Evolutionary conservation across 768 basidiomycete genomes (phyloP).

Genomic region (Rhodotorula toruloides): DNA sequence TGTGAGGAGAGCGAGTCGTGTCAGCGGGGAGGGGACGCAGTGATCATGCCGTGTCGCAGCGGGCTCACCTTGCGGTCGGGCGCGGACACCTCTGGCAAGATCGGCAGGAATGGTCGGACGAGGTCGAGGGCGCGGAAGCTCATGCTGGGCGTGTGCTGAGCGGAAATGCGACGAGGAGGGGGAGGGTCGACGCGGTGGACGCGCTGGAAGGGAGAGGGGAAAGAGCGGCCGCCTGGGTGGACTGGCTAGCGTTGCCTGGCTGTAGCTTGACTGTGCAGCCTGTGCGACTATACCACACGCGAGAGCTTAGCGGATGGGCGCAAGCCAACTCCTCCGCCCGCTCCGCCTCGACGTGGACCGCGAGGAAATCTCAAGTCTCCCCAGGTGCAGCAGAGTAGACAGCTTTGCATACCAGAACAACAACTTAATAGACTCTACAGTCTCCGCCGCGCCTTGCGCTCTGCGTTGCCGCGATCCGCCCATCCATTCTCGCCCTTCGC

Average conservation of each 20-base stretch:
- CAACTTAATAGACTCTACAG: background rate
- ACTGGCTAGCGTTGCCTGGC: too few relatives aligned
- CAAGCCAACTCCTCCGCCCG: too few relatives aligned
- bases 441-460: background rate
- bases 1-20: conserved; percentile 44
- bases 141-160: background rate
- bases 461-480: conserved; percentile 7
- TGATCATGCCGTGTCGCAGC: conserved; percentile 1
- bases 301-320: too few relatives aligned
- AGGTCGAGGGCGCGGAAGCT: conserved; percentile 23
- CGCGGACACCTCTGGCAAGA: conserved; percentile 94
- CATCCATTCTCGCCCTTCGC: background rate
- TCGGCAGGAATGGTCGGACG: conserved; percentile 73
- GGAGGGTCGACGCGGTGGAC: background rate
- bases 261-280: too few relatives aligned
- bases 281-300: too few relatives aligned
- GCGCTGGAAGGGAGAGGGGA: background rate
- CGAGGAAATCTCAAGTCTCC: too few relatives aligned
- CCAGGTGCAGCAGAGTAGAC: too few relatives aligned
- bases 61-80: conserved; percentile 83
- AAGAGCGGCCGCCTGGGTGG: too few relatives aligned
- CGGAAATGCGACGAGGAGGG: background rate
- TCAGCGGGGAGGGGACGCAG: background rate
- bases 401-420: background rate
- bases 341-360: too few relatives aligned